Evolutionary conservation across 2,329 filamentous ascomycete genomes (phyloP), one percentile per base, ranked within the genome.

Genomic region (Alternaria sp.): DNA sequence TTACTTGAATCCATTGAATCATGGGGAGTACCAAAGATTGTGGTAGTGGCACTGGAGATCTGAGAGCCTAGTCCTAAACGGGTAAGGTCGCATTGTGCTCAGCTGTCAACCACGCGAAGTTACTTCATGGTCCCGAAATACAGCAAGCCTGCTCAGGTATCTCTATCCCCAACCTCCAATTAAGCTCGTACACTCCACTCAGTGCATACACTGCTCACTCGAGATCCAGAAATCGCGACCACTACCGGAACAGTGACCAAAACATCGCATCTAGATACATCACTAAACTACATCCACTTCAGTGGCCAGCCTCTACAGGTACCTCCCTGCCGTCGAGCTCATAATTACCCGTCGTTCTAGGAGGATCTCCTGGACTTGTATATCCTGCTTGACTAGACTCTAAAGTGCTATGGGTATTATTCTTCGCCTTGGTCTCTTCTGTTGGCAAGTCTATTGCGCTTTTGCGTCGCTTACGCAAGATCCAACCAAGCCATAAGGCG

Each of bases 301-400:
- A 18, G 33, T 41, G 7, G 2, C 45, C 15, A 26, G 45, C 21
- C 14, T 26, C 21, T 14, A 3, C 21, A 47, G 4, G 15, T 25
- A 47, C 4, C 20, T 47, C 23, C 1, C 45, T 26, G 26, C 45
- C 21, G 7, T n/a, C 23, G 8, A 26, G 15, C 9, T 26, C 21
- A 8, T 11, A 11, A 2, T 6, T n/a, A 9, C 23, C 4, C n/a
- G 2, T 15, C 45, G 14, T 1, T 11, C 4, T 2, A 15, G 3
- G 2, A 26, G 4, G 1, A 0, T 47, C 45, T 1, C 2, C 45
- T 41, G 33, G 2, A 12, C 45, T 15, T 5, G 1, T 4, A 3
- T 15, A n/a, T 2, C 3, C 3, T 3, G 4, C 45, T 26, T 10
- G 21, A n/a, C 5, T 26, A n/a, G 4, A 26, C 9, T 6, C 21